Base-by-base conservation (phyloP, 2,329 filamentous ascomycete genomes). In the Elsinoe ampelina region DNA sequence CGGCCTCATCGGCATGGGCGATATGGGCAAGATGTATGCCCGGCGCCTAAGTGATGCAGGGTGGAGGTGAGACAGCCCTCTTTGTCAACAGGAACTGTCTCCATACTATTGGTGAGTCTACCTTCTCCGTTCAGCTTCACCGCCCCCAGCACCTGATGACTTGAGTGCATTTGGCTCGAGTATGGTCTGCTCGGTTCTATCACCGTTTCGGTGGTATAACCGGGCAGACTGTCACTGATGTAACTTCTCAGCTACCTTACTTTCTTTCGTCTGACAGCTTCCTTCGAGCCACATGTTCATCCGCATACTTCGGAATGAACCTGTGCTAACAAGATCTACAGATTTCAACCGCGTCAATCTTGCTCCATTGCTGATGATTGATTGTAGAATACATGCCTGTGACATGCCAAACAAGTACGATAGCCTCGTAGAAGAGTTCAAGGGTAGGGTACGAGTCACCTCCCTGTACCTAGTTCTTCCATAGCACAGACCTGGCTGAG, bases 81-180 rank as follows among this genome's bases (percentile, higher is more conserved):
- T 38, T 11, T 15, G 3, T 20, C 11, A 12, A 12, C 32, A 22
- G n/a, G 6, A 41, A 13, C 32, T 26, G 26, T 26, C 30, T 7
- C 8, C 20, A 13, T 38, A 60, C 54, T 39, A 47, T 64, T 67
- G 71, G 70, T 73, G 70, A 68, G 71, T 66, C 43, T 39, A 48
- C 41, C 41, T 51, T 48, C 58, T 54, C 52, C 59, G 57, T 43
- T 55, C 39, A 39, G 38, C 13, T 57, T 39, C 51, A 58, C 60
- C 58, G 58, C 66, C 72, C 71, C 71, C 71, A 90, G 54, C 54
- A 56, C 17, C 39, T 95, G 92, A 97, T 97, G 92, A 97, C 92
- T 89, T 92, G 92, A 97, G 92, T 91, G 92, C 92, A 97, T 97
- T 97, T 97, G 92, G 92, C 92, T 97, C 89, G 92, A 97, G 92